These are phyloP conservation scores for Apiosordaria backusii DNA, from an alignment of 495 filamentous ascomycete genomes.

Conservation along the genomic window DNA sequence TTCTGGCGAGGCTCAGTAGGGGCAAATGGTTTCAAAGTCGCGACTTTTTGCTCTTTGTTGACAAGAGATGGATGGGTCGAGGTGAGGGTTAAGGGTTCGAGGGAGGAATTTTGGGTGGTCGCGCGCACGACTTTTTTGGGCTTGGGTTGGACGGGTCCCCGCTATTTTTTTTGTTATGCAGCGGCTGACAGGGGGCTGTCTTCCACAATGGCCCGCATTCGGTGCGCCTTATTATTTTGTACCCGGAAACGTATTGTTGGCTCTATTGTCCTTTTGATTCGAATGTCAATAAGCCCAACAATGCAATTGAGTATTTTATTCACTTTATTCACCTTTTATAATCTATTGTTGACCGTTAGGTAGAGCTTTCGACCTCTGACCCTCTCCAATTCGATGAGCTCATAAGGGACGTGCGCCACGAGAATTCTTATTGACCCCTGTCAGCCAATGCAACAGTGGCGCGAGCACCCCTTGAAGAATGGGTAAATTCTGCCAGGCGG, in stretches of 20 bases:
- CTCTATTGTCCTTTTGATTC: not conserved
- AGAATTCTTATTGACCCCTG: slow-evolving; percentile 10
- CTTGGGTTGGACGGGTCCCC: not conserved
- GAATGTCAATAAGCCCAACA: not conserved
- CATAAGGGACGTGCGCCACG: slow-evolving; percentile 9
- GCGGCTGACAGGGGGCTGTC: slow-evolving; percentile 4
- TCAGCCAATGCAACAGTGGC: slow-evolving; percentile 1
- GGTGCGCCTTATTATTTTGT: not conserved
- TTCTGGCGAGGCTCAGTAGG: not conserved
- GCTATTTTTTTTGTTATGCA: slow-evolving; percentile 14
- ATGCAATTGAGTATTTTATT: not conserved
- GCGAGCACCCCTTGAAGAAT: not conserved
- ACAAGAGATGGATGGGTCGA: not conserved
- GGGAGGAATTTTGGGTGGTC: not conserved
- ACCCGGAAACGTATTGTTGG: not conserved
- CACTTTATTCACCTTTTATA: not conserved
- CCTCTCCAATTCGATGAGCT: slow-evolving; percentile 11
- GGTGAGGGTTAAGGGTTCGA: slow-evolving; percentile 1
- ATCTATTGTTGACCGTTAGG: not conserved
- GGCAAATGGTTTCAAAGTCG: not conserved
- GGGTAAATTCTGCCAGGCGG: slow-evolving; percentile 21
- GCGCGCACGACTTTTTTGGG: slow-evolving; percentile 8
- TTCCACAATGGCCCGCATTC: not conserved
- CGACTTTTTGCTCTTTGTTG: not conserved
- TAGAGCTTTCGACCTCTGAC: not conserved